Conservation (phyloP, 148 eudicot genomes). For the Agrostemma githago region DNA sequence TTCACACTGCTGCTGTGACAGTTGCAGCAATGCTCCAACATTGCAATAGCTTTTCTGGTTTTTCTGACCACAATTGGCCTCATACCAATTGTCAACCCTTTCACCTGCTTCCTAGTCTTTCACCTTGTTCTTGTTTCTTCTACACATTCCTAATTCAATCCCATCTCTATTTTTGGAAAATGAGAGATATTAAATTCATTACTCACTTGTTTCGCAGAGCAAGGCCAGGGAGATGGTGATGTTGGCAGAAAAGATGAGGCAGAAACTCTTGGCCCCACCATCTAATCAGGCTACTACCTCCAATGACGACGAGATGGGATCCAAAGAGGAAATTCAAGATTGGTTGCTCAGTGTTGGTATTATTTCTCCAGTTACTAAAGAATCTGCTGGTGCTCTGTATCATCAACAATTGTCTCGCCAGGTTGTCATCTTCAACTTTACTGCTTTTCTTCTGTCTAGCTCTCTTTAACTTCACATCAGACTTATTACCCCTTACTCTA, state of each 20-base stretch:
- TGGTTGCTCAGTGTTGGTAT: slow-evolving; percentile 95
- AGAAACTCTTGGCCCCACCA: slow-evolving; percentile 72
- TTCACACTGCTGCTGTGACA: too few species aligned
- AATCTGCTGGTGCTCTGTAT: slow-evolving; percentile 95
- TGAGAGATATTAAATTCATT: too few species aligned
- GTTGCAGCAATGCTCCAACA: too few species aligned
- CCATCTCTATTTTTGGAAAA: neutral
- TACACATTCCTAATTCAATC: too few species aligned
- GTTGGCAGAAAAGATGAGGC: slow-evolving; percentile 95
- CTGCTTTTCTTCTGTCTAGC: neutral
- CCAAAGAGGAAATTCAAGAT: slow-evolving; percentile 97
- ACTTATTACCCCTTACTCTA: too few species aligned
- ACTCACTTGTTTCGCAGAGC: slow-evolving; percentile 40
- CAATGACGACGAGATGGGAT: slow-evolving; percentile 78
- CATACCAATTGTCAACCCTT: too few species aligned
- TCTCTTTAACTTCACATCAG: neutral
- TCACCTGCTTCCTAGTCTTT: too few species aligned
- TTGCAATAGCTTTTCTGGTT: too few species aligned
- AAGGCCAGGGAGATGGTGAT: slow-evolving; percentile 98
- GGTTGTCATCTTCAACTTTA: slow-evolving; percentile 42
- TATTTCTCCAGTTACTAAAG: slow-evolving; percentile 96
- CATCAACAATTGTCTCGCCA: slow-evolving; percentile 98
- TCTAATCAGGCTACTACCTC: slow-evolving; percentile 42
- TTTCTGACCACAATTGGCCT: too few species aligned
- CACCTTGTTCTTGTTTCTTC: too few species aligned